Evolutionary conservation across 306 rosid species (phyloP).

Genomic region (Malus domestica): DNA sequence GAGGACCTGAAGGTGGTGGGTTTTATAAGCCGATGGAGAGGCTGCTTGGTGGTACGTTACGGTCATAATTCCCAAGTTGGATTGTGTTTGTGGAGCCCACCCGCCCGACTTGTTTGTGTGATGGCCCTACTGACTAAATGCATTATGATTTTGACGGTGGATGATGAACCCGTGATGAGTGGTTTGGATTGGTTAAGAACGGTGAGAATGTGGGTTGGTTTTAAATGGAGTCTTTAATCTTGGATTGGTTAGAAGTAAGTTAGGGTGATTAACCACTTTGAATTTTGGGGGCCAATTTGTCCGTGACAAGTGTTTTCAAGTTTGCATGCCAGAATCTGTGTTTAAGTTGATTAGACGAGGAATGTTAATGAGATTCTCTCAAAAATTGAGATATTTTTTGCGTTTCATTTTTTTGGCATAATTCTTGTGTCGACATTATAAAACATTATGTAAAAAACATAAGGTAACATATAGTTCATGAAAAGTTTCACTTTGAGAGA

Average conservation of each 20-base stretch:
- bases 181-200: no score
- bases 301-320: not conserved
- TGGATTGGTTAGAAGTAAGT: not conserved
- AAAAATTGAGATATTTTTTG: no score
- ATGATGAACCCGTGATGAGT: not conserved
- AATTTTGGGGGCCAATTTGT: not conserved
- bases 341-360: no score
- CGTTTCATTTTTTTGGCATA: no score
- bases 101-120: not conserved
- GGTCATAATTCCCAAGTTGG: not conserved
- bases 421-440: no score
- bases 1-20: no score
- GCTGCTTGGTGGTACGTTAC: not conserved
- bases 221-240: not conserved
- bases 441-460: no score
- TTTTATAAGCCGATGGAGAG: not conserved
- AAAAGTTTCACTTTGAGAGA: no score
- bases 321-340: not conserved
- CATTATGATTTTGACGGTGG: not conserved
- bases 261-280: not conserved
- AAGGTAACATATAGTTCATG: no score
- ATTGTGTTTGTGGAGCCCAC: conserved; percentile 5
- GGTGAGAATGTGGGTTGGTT: not conserved
- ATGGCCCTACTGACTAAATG: not conserved
- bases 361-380: no score